Evolutionary conservation across 2,329 filamentous ascomycete genomes (phyloP).

Genomic region (Aspergillus ruber): DNA sequence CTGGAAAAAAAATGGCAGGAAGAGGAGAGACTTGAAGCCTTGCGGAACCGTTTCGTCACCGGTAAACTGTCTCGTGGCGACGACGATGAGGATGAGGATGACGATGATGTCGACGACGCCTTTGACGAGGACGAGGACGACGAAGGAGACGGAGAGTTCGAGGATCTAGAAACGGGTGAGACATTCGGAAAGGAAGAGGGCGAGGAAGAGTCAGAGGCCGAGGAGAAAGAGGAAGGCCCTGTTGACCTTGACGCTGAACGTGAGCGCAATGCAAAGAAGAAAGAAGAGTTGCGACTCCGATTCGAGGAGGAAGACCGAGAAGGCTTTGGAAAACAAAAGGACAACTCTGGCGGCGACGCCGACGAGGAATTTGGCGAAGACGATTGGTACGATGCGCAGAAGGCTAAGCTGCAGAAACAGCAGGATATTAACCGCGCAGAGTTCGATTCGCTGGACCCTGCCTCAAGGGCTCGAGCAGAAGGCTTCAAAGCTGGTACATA

Average conservation of each 20-base stretch:
- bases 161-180: slow-evolving; percentile 77
- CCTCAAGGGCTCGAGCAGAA: slow-evolving; percentile 76
- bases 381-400: slow-evolving; percentile 97
- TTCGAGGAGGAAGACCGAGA: slow-evolving; percentile 99
- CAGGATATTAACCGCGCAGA: slow-evolving; percentile 94
- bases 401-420: slow-evolving; percentile 90
- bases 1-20: slow-evolving; percentile 81
- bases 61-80: slow-evolving; percentile 55
- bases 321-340: slow-evolving; percentile 78
- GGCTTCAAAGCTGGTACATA: slow-evolving; percentile 90
- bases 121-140: slow-evolving; percentile 47
- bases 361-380: slow-evolving; percentile 83
- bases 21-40: slow-evolving; percentile 65
- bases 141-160: slow-evolving; percentile 74
- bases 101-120: slow-evolving; percentile 42
- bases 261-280: slow-evolving; percentile 80
- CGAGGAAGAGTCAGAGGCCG: slow-evolving; percentile 46
- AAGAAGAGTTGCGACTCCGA: slow-evolving; percentile 87
- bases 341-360: slow-evolving; percentile 66
- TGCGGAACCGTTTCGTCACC: slow-evolving; percentile 71
- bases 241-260: slow-evolving; percentile 76
- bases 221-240: slow-evolving; percentile 33
- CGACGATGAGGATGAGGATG: slow-evolving; percentile 47
- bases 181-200: slow-evolving; percentile 39
- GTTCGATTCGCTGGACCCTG: slow-evolving; percentile 79